These are phyloP conservation scores for Rhinocladiella mackenziei DNA, from an alignment of 2,329 filamentous ascomycete genomes.

Conservation along the genomic window DNA sequence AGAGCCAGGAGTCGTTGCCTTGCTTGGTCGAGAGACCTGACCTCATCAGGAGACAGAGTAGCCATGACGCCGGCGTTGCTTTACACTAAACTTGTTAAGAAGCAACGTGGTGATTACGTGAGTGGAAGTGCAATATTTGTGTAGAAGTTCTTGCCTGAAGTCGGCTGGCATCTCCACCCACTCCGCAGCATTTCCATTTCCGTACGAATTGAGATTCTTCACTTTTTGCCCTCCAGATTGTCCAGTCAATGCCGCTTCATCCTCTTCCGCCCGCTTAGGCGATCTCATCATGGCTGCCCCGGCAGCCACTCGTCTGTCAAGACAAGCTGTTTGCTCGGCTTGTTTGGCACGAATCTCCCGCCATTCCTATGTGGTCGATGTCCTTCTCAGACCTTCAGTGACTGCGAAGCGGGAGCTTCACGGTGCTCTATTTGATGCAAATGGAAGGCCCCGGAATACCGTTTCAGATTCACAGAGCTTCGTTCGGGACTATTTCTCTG, in stretches of 20 bases:
- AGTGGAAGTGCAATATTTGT: constrained; percentile 1
- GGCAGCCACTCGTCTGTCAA: constrained; percentile 20
- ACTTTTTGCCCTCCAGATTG: background rate
- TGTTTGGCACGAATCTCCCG: constrained; percentile 16
- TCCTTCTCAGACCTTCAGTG: constrained; percentile 21
- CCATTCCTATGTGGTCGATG: constrained; percentile 9
- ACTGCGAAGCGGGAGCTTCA: constrained; percentile 26
- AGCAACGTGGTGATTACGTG: background rate
- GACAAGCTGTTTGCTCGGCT: constrained; percentile 16
- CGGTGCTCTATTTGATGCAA: constrained; percentile 8
- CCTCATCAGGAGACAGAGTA: constrained; percentile 39
- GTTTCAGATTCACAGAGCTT: constrained; percentile 21
- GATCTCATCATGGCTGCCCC: constrained; percentile 20
- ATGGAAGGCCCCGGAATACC: constrained; percentile 8
- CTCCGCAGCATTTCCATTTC: background rate
- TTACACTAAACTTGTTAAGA: background rate
- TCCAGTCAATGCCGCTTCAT: constrained; percentile 2
- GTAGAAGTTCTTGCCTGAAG: too few species aligned
- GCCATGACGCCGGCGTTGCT: constrained; percentile 32
- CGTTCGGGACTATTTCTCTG: constrained; percentile 30
- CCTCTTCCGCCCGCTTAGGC: constrained; percentile 8
- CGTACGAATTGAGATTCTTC: background rate
- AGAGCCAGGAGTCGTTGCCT: constrained; percentile 66
- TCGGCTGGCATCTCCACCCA: too few species aligned
- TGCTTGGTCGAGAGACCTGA: constrained; percentile 66